Percentiles rank a stretch among this genome's conserved stretches.
These are phyloP conservation scores for Pythium rishiriense DNA, from an alignment of 352 stramenopile species.

Conservation along the genomic window DNA sequence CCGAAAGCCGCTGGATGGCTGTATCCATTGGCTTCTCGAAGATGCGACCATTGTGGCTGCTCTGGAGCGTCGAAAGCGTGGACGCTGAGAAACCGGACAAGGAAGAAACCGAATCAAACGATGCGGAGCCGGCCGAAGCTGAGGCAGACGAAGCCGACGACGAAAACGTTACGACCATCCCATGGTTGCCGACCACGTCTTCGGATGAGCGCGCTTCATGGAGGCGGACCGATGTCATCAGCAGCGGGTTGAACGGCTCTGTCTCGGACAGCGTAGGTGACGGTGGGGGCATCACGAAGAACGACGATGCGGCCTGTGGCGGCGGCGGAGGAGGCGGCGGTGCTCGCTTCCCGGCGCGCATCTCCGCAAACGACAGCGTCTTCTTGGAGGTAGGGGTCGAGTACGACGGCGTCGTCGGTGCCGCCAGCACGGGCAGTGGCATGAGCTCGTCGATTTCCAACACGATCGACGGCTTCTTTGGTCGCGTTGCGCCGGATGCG, in stretches of 20 bases:
- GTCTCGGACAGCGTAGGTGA: constrained; percentile 17
- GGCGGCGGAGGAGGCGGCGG: constrained; percentile 11
- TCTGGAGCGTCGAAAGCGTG: constrained; percentile 1
- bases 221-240: constrained; percentile 21
- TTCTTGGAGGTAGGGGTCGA: constrained; percentile 18
- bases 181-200: constrained; percentile 12
- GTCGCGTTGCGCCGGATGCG: background rate
- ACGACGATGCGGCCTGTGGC: background rate
- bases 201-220: constrained; percentile 15
- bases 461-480: constrained; percentile 13
- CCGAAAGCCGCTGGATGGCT: constrained; percentile 20
- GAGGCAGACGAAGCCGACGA: constrained; percentile 9
- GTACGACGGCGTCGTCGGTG: background rate
- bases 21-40: constrained; percentile 14
- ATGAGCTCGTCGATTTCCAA: constrained; percentile 25
- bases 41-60: constrained; percentile 20
- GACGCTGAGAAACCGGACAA: background rate
- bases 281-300: constrained; percentile 9
- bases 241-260: constrained; percentile 13
- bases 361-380: constrained; percentile 21
- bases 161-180: background rate
- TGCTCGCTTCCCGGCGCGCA: constrained; percentile 4
- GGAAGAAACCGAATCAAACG: constrained; percentile 9
- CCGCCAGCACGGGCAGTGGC: background rate
- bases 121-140: constrained; percentile 8